Evolutionary conservation across 352 stramenopile genomes (phyloP), one percentile per base, ranked within the genome.

Genomic region (Stephanocyclus meneghinianus): DNA sequence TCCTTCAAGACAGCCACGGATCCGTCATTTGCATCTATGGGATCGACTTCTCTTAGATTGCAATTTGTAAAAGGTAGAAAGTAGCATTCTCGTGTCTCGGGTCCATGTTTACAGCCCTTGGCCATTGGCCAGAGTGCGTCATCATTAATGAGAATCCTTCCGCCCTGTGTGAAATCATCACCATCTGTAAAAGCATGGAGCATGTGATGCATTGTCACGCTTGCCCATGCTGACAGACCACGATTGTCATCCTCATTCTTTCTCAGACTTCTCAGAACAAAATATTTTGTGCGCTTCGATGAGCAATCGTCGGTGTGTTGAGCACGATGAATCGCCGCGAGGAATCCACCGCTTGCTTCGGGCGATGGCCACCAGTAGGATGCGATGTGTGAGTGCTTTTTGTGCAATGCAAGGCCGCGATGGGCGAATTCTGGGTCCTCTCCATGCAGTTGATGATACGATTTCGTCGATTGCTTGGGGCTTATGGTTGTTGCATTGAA

Each of bases 101-200:
- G 71, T 26, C 77, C 77, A 65, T 80, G 48, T 2, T 56, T 1
- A 67, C 77, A 84, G 32, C 71, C 57, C 15, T 69, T 84, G 10
- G 77, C 77, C 77, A 84, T 84, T 16, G 77, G 77, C 77, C 77
- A 84, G 15, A 84, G 18, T 1, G 32, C 53, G n/a, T 78, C 69
- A 62, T 83, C 76, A 29, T 68, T 62, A 37, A 84, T 79, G 29
- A 84, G 29, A 21, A 84, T 56, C 11, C 77, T 26, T 57, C 74
- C 60, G 45, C 29, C 55, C 11, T 16, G 8, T 53, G 40, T 26
- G 57, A 73, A 74, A 62, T 69, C 21, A 29, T 78, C 75, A 2
- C 75, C 75, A 50, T 83, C 69, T 13, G 75, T 72, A 18, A 83
- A 68, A 2, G 75, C 75, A 60, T 83, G 75, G 11, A 78, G 48